These are phyloP conservation scores for Mycosarcoma maydis DNA, from an alignment of 1,284 basidiomycete genomes.

Conservation along the genomic window DNA sequence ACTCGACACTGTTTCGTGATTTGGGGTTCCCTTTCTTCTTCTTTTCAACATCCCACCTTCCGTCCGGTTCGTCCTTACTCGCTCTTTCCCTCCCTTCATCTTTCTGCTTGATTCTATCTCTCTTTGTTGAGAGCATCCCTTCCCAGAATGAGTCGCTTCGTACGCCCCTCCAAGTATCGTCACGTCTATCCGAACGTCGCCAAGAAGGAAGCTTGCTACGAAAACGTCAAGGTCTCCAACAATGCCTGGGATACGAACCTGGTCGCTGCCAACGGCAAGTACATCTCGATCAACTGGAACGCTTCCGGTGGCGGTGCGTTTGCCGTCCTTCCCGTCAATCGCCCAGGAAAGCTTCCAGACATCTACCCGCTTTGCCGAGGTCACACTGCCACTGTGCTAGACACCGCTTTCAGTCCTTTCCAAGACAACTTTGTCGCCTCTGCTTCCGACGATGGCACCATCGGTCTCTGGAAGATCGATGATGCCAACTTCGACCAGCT, in stretches of 20 bases:
- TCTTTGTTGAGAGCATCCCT: no score
- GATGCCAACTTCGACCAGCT: conserved; percentile 72
- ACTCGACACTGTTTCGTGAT: no score
- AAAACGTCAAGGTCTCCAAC: conserved; percentile 80
- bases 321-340: conserved; percentile 80
- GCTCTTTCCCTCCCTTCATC: neutral
- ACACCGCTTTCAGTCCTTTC: conserved; percentile 96
- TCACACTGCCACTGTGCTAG: conserved; percentile 83
- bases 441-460: conserved; percentile 90
- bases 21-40: no score
- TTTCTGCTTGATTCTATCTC: neutral
- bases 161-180: conserved; percentile 74
- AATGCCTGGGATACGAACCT: conserved; percentile 93
- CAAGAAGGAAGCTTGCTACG: conserved; percentile 71
- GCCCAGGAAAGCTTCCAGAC: conserved; percentile 79
- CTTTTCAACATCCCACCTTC: no score
- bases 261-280: conserved; percentile 77
- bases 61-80: neutral
- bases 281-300: conserved; percentile 93
- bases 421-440: conserved; percentile 90
- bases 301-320: conserved; percentile 93
- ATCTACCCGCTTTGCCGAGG: conserved; percentile 89
- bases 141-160: conserved; percentile 70
- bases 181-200: conserved; percentile 81
- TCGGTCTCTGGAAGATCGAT: conserved; percentile 87